Percentiles rank a stretch among this genome's conserved stretches.
Evolutionary conservation across 768 basidiomycete species (phyloP).

Genomic region (Fomitopsis pulvina): DNA sequence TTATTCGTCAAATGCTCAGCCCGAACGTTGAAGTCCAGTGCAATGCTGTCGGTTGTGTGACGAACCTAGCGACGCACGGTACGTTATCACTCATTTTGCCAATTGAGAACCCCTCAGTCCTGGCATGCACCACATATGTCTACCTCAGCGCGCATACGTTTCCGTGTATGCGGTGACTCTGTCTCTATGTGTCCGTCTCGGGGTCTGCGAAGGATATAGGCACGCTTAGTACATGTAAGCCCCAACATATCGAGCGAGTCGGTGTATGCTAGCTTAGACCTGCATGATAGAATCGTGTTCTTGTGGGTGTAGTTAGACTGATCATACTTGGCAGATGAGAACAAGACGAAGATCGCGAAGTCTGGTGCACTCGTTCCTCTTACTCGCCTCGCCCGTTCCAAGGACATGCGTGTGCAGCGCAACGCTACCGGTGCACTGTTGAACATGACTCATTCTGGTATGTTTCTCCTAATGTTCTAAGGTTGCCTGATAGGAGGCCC

Average conservation of each 20-base stretch:
- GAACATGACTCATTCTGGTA: constrained; percentile 99
- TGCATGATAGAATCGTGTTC: too few species aligned
- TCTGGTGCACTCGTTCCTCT: constrained; percentile 97
- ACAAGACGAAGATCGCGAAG: constrained; percentile 99
- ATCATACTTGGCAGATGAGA: constrained; percentile 69
- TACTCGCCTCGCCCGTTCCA: constrained; percentile 91
- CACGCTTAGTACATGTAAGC: too few species aligned
- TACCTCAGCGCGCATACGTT: too few species aligned
- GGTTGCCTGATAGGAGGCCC: neutral
- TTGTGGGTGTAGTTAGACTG: too few species aligned
- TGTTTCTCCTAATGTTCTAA: constrained; percentile 16
- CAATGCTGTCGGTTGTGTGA: constrained; percentile 98
- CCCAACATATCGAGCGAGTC: too few species aligned
- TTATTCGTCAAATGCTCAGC: constrained; percentile 98
- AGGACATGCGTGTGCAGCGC: constrained; percentile 98
- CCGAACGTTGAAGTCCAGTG: constrained; percentile 99
- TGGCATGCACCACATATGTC: too few species aligned
- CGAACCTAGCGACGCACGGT: constrained; percentile 96
- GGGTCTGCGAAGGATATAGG: too few species aligned
- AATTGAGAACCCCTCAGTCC: too few species aligned
- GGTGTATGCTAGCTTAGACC: too few species aligned
- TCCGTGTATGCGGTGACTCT: too few species aligned
- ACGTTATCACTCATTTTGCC: neutral
- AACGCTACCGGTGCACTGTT: constrained; percentile 97
- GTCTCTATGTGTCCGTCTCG: too few species aligned